Conservation (phyloP, 805 yeast genomes). For the Zygosaccharomyces bisporus region DNA sequence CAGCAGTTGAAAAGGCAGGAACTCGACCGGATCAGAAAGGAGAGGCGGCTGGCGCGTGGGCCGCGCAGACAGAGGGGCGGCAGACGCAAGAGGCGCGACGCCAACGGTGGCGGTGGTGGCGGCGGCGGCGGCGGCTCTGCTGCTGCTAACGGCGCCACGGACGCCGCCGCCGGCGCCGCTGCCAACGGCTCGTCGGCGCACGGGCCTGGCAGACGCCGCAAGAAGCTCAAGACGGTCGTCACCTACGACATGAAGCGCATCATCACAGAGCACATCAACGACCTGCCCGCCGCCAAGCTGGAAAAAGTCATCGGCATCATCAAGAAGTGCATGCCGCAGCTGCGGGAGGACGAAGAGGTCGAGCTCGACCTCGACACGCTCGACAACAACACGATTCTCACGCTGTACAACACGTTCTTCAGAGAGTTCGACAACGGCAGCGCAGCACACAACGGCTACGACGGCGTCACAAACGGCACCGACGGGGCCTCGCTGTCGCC, state of each 20-base stretch:
- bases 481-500: slow-evolving; percentile 28
- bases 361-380: slow-evolving; percentile 94
- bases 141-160: slow-evolving; percentile 13
- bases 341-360: slow-evolving; percentile 76
- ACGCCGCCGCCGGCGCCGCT: slow-evolving; percentile 15
- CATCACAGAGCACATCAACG: slow-evolving; percentile 79
- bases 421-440: slow-evolving; percentile 37
- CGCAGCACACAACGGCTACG: slow-evolving; percentile 18
- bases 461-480: slow-evolving; percentile 20
- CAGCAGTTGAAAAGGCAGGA: slow-evolving; percentile 77
- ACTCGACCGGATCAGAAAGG: slow-evolving; percentile 60
- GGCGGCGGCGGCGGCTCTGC: slow-evolving; percentile 17
- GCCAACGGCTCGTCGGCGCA: slow-evolving; percentile 15
- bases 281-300: slow-evolving; percentile 71
- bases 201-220: slow-evolving; percentile 25
- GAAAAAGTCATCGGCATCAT: slow-evolving; percentile 82
- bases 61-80: slow-evolving; percentile 34
- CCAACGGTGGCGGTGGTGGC: slow-evolving; percentile 13
- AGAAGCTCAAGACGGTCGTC: slow-evolving; percentile 43
- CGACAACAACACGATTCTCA: slow-evolving; percentile 76
- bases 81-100: slow-evolving; percentile 40
- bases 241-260: slow-evolving; percentile 97
- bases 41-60: slow-evolving; percentile 43
- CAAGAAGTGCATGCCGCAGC: slow-evolving; percentile 64
- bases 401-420: slow-evolving; percentile 80